A percentile compares a stretch with the other conserved stretches of the same genome.
These are phyloP conservation scores for Spirogloea muscicola DNA, from an alignment of 139 green algal genomes.

Conservation along the genomic window DNA sequence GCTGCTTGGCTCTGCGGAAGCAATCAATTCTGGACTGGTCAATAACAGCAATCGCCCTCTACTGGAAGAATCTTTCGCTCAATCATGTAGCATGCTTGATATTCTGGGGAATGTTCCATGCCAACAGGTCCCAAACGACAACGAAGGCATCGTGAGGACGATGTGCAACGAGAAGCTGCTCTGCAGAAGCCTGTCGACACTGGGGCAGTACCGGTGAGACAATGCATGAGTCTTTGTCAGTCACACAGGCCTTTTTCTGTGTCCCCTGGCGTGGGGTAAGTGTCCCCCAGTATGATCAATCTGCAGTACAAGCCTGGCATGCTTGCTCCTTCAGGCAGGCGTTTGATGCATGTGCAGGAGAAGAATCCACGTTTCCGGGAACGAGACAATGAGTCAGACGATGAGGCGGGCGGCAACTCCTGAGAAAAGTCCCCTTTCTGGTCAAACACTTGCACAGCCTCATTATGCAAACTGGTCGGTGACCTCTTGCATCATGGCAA, in stretches of 20 bases:
- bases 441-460: no score
- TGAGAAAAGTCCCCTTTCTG: no score
- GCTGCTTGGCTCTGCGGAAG: neutral
- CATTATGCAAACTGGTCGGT: no score
- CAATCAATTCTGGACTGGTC: no score
- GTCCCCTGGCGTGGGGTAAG: no score
- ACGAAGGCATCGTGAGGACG: neutral
- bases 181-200: neutral
- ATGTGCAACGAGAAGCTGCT: neutral
- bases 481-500: no score
- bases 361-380: slow-evolving; percentile 35
- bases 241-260: neutral
- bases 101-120: neutral
- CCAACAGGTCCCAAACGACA: neutral
- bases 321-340: no score
- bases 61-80: no score
- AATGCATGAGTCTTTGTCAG: neutral
- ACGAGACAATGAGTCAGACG: slow-evolving; percentile 22
- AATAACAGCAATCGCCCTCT: no score
- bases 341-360: slow-evolving; percentile 17
- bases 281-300: no score
- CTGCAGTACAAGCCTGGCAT: no score
- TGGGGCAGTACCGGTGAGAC: neutral
- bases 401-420: slow-evolving; percentile 17
- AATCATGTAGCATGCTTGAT: neutral